Conservation (phyloP, 1,139 yeast genomes). For the Kurtzmaniella quercitrusa region DNA sequence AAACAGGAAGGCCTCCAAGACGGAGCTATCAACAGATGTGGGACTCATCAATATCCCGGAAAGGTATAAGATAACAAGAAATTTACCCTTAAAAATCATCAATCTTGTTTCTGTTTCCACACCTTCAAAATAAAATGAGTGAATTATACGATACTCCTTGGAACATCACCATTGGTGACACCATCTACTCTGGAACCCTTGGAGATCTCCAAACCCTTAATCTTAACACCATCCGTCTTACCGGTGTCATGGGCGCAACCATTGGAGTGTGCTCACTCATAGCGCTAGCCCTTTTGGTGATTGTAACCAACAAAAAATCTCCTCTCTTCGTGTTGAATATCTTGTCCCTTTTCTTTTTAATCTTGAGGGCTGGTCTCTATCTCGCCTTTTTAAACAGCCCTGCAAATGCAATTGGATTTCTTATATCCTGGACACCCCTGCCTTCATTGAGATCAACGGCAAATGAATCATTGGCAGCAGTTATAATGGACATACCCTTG, state of each 20-base stretch:
- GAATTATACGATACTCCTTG: constrained; percentile 5
- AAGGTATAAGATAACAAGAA: not conserved
- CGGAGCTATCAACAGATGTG: not conserved
- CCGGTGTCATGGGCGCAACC: constrained; percentile 20
- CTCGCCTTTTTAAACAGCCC: constrained; percentile 50
- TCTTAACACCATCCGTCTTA: constrained; percentile 9
- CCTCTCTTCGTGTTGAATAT: constrained; percentile 72
- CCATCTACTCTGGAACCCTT: constrained; percentile 7
- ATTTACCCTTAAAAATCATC: not conserved
- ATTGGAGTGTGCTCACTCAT: constrained; percentile 27
- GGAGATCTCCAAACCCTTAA: constrained; percentile 11
- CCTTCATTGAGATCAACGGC: not conserved
- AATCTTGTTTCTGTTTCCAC: not conserved
- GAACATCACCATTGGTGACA: constrained; percentile 11
- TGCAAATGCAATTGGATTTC: constrained; percentile 19
- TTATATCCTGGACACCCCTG: not conserved
- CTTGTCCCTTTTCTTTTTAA: constrained; percentile 47
- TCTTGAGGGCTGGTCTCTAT: constrained; percentile 59
- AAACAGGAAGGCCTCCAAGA: constrained; percentile 1
- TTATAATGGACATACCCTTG: constrained; percentile 55
- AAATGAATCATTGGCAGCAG: constrained; percentile 49
- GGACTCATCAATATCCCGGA: not conserved
- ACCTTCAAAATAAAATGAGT: not conserved
- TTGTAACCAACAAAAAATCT: constrained; percentile 49
- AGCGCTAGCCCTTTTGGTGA: constrained; percentile 22